phyloP scores from a whole-genome alignment of 306 rosid species.

The Quercus rubra region DNA sequence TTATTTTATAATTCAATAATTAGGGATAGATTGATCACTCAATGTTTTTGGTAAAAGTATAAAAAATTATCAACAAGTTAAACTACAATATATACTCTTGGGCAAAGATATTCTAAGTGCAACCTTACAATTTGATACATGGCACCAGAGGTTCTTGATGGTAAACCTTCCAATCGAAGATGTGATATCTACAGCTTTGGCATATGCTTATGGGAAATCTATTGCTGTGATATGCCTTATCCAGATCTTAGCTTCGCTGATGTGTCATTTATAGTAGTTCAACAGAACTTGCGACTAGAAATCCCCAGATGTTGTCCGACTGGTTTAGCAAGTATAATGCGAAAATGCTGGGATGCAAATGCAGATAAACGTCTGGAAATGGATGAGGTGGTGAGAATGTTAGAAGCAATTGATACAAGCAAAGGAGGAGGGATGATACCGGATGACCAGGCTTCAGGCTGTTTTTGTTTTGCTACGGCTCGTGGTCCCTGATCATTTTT shows the following conservation, averaged over 20 bases:
- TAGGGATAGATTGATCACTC: too few relatives aligned
- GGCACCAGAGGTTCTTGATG: slow-evolving; percentile 51
- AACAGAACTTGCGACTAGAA: slow-evolving; percentile 64
- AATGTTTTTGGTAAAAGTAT: too few relatives aligned
- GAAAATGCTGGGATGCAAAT: slow-evolving; percentile 61
- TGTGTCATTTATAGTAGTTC: slow-evolving; percentile 57
- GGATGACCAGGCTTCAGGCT: slow-evolving; percentile 31
- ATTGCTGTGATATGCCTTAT: slow-evolving; percentile 70
- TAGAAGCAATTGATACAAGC: slow-evolving; percentile 66
- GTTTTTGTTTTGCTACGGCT: slow-evolving; percentile 47
- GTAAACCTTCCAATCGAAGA: slow-evolving; percentile 73
- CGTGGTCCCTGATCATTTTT: slow-evolving; percentile 52
- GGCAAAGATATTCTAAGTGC: too few relatives aligned
- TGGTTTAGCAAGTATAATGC: slow-evolving; percentile 50
- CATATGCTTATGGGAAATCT: slow-evolving; percentile 73
- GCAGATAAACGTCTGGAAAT: slow-evolving; percentile 59
- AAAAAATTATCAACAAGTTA: too few relatives aligned
- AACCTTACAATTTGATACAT: too few relatives aligned
- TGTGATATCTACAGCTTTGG: slow-evolving; percentile 83
- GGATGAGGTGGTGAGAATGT: slow-evolving; percentile 63
- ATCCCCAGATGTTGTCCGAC: slow-evolving; percentile 67
- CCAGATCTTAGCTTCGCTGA: slow-evolving; percentile 73
- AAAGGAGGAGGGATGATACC: slow-evolving; percentile 80
- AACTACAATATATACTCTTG: too few relatives aligned
- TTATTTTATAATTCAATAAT: too few relatives aligned